Conservation (phyloP, 2,329 filamentous ascomycete species). For the Alternaria viburni region DNA sequence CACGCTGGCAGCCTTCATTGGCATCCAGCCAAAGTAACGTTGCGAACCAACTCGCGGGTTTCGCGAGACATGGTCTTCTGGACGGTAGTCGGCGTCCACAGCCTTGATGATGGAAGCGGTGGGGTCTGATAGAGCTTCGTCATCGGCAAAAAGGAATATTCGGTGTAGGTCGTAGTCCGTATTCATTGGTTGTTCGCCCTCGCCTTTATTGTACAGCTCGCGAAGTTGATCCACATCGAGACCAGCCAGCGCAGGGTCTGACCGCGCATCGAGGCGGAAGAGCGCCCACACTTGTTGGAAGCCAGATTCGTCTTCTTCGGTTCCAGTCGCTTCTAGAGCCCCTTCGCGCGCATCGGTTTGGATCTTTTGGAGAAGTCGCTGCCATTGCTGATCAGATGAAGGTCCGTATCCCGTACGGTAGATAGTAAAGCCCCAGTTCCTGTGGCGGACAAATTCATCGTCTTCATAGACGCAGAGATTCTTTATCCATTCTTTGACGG, state of each 20-base stretch:
- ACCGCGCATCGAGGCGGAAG: slow-evolving; percentile 22
- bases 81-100: slow-evolving; percentile 13
- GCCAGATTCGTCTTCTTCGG: slow-evolving; percentile 4
- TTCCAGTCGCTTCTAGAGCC: neutral
- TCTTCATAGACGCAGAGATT: neutral
- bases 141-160: slow-evolving; percentile 15
- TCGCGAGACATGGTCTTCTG: slow-evolving; percentile 5
- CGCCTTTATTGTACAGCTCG: slow-evolving; percentile 11
- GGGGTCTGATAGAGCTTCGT: slow-evolving; percentile 10
- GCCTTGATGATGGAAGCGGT: slow-evolving; percentile 10
- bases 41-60: slow-evolving; percentile 7
- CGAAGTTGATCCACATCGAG: slow-evolving; percentile 20
- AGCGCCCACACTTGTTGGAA: slow-evolving; percentile 14
- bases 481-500: neutral
- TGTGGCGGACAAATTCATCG: neutral
- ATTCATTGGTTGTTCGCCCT: slow-evolving; percentile 17
- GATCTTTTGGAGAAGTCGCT: slow-evolving; percentile 17
- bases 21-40: slow-evolving; percentile 16
- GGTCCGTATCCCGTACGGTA: slow-evolving; percentile 20
- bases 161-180: slow-evolving; percentile 6
- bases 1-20: neutral
- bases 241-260: slow-evolving; percentile 11
- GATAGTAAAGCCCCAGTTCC: slow-evolving; percentile 24
- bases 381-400: slow-evolving; percentile 20
- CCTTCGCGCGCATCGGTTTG: slow-evolving; percentile 1